Evolutionary conservation across 2,329 filamentous ascomycete species (phyloP).

Genomic region (Calonectria montana): DNA sequence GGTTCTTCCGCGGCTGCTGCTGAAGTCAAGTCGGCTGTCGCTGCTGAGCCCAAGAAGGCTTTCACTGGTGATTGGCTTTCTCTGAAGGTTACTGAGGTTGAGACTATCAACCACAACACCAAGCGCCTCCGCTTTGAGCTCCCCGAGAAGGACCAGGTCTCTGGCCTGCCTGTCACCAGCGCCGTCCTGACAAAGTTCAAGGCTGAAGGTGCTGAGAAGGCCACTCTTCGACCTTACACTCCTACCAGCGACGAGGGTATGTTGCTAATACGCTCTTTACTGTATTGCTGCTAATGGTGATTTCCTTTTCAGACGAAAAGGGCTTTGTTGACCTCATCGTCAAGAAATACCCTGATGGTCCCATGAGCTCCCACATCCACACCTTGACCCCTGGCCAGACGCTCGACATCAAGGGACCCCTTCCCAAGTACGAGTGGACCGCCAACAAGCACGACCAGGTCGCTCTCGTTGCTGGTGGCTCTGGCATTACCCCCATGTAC

Average conservation of each 20-base stretch:
- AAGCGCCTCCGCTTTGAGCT: slow-evolving; percentile 92
- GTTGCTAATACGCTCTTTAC: slow-evolving; percentile 34
- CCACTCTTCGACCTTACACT: slow-evolving; percentile 91
- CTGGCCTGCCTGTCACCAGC: slow-evolving; percentile 84
- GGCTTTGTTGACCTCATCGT: slow-evolving; percentile 91
- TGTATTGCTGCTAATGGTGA: slow-evolving; percentile 22
- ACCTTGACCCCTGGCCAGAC: slow-evolving; percentile 82
- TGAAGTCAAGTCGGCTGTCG: slow-evolving; percentile 60
- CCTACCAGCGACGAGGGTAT: slow-evolving; percentile 86
- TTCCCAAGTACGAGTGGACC: slow-evolving; percentile 92
- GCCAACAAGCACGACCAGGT: slow-evolving; percentile 95
- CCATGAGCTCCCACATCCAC: slow-evolving; percentile 93
- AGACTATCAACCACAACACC: slow-evolving; percentile 91
- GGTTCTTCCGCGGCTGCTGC: slow-evolving; percentile 67
- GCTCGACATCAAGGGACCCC: slow-evolving; percentile 93
- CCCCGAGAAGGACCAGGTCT: slow-evolving; percentile 84
- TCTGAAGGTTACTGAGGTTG: slow-evolving; percentile 81
- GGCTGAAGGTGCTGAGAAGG: slow-evolving; percentile 83
- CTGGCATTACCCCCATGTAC: slow-evolving; percentile 98
- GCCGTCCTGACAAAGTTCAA: slow-evolving; percentile 94
- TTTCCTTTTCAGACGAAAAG: slow-evolving; percentile 70
- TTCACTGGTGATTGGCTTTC: slow-evolving; percentile 87
- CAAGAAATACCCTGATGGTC: slow-evolving; percentile 90
- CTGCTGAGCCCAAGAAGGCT: slow-evolving; percentile 62
- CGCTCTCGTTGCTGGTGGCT: slow-evolving; percentile 89